These are phyloP conservation scores for Pogostemon cablin DNA, from an alignment of 257 asterid species.

Conservation along the genomic window DNA sequence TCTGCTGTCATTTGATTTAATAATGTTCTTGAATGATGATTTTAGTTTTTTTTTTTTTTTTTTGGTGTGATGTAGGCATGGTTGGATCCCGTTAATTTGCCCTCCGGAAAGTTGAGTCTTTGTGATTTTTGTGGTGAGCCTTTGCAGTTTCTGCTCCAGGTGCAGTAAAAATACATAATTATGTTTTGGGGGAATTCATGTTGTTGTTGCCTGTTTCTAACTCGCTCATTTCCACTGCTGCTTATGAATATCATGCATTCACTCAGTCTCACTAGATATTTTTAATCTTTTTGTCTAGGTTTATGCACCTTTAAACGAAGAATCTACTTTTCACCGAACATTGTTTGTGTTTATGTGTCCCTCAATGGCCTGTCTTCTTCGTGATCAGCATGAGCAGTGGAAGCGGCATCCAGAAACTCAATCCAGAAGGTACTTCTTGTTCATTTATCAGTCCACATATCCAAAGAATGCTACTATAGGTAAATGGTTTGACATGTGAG, in stretches of 20 bases:
- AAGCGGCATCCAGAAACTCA: constrained; percentile 58
- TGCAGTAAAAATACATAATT: constrained; percentile 31
- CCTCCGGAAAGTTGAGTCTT: constrained; percentile 54
- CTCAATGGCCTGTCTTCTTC: constrained; percentile 82
- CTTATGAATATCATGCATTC: not conserved
- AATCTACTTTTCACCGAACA: constrained; percentile 79
- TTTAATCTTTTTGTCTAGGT: constrained; percentile 48
- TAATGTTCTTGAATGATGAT: constrained; percentile 1
- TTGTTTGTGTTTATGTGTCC: constrained; percentile 81
- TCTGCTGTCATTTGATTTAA: constrained; percentile 1
- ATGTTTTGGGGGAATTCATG: not conserved
- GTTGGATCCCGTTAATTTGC: constrained; percentile 88
- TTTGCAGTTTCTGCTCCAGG: constrained; percentile 95
- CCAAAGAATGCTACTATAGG: not conserved
- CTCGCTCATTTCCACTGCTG: constrained; percentile 1
- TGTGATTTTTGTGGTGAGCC: constrained; percentile 89
- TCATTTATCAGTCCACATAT: not conserved
- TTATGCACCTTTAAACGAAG: constrained; percentile 84
- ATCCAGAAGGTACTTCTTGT: constrained; percentile 60
- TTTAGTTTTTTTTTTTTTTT: constrained; percentile 19
- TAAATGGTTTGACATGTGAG: too few relatives aligned
- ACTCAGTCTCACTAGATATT: not conserved
- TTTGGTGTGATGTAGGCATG: constrained; percentile 61
- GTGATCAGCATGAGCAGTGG: constrained; percentile 95
- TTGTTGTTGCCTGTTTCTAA: not conserved